Base-by-base conservation (phyloP, 2,329 filamentous ascomycete genomes). In the Leptographium galeiforme region DNA sequence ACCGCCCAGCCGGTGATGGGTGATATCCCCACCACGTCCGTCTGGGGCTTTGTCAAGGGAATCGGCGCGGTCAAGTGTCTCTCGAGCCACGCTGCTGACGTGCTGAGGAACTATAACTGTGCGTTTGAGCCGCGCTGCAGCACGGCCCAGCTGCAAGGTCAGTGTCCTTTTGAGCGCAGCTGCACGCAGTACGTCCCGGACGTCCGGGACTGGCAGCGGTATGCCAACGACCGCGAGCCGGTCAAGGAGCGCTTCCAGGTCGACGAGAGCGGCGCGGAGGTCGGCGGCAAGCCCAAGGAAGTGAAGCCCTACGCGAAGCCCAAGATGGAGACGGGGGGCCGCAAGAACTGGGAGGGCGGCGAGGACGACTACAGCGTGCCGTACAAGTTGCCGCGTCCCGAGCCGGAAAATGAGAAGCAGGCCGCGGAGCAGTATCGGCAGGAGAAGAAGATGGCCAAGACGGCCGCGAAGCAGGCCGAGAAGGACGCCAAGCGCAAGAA, bases 21-120 rank as follows among this genome's bases (percentile, higher is more conserved):
- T 25, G 39, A 57, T 36, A 38, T 57, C 1, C 44, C 32, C 16
- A 38, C 55, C 53, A 44, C 46, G 2, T 6, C 1, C 4, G 32
- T 25, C 33, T 57, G 55, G 55, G 53, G 53, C 25, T 57, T 55
- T 41, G 51, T 53, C 4, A 8, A 19, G 6, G 38, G 49, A 6
- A 16, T 36, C 16, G 44, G 46, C 2, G 53, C 55, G 11, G 45
- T 55, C 45, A 57, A 57, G 53, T 57, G 55, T 36, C 36, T 55
- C 2, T 55, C 55, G 39, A 11, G 30, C n/a, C 44, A 33, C 18
- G 55, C 55, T 4, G 51, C 48, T 32, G 25, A 30, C 6, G 48
- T 57, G 3, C 39, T 57, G 2, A 13, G 8, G 7, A 8, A 44
- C 47, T 13, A 50, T 13, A 11, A 8, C 13, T 57, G 55, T 45